Evolutionary conservation across 306 rosid species (phyloP).

Genomic region (Lathyrus tuberosus): DNA sequence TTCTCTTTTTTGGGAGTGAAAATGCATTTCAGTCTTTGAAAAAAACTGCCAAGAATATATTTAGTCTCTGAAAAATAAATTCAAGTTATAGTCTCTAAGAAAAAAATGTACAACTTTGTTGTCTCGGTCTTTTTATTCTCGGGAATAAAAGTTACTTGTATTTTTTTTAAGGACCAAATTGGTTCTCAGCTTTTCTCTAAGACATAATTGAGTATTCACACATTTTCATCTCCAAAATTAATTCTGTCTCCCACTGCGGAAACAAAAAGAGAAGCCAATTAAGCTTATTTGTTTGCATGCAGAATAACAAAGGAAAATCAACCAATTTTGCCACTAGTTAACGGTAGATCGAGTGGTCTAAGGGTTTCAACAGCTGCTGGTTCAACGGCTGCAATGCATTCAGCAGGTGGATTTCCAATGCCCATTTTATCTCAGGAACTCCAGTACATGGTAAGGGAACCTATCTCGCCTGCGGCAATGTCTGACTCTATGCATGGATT

Average conservation of each 20-base stretch:
- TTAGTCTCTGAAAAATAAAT: background rate
- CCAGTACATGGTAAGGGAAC: conserved; percentile 95
- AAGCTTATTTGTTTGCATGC: conserved; percentile 52
- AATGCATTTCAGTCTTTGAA: background rate
- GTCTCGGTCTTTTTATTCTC: background rate
- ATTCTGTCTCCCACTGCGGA: background rate
- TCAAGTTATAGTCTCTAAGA: background rate
- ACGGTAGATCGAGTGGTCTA: conserved; percentile 87
- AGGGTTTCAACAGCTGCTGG: conserved; percentile 91
- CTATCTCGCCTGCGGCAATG: conserved; percentile 53
- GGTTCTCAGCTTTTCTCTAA: background rate
- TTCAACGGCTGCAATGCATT: conserved; percentile 93
- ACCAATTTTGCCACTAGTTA: conserved; percentile 51
- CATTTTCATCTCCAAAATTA: conserved; percentile 4
- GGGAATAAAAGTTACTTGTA: background rate
- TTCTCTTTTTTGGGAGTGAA: background rate
- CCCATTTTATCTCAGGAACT: conserved; percentile 70
- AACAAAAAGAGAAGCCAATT: conserved; percentile 12
- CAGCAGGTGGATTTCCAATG: conserved; percentile 86
- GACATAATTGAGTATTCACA: background rate
- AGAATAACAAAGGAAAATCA: conserved; percentile 62
- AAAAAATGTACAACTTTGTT: background rate
- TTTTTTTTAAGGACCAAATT: background rate
- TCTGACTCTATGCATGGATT: conserved; percentile 64
- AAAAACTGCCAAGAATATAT: background rate